A percentile compares a stretch with the other conserved stretches of the same genome.
phyloP scores from a whole-genome alignment of 73 alveolate species.

The Breviolum minutum region DNA sequence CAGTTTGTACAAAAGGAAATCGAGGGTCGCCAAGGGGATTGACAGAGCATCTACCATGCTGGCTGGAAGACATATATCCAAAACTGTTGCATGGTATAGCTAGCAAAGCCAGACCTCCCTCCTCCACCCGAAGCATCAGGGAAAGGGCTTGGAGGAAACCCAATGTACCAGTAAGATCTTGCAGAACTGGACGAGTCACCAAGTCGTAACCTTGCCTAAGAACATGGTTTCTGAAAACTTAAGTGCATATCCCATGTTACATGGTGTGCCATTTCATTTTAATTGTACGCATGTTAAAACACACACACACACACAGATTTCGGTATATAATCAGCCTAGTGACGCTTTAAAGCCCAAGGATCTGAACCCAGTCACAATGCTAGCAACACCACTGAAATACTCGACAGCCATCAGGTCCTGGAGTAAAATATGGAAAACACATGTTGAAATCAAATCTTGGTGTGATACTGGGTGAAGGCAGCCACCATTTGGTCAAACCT shows the following conservation, averaged over 20 bases:
- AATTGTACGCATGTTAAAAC: not conserved
- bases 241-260: not conserved
- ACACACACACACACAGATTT: not conserved
- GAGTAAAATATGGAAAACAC: too few species aligned
- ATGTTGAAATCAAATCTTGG: too few species aligned
- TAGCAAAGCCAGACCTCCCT: not conserved
- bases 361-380: too few species aligned
- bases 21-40: not conserved
- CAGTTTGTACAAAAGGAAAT: not conserved
- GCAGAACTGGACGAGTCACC: not conserved
- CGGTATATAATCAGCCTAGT: not conserved
- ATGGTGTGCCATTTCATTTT: not conserved
- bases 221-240: not conserved
- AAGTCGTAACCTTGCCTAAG: not conserved
- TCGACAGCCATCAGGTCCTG: too few species aligned
- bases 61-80: not conserved
- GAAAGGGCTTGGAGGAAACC: not conserved
- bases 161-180: not conserved
- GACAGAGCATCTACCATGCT: not conserved
- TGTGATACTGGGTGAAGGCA: too few species aligned
- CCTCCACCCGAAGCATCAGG: not conserved
- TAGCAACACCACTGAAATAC: too few species aligned
- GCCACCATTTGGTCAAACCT: too few species aligned
- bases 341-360: too few species aligned
- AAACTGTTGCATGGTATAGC: not conserved